Evolutionary conservation across 192 early-diverging fungal species (phyloP), one percentile per base, ranked within the genome.

Genomic region (Coemansia sp.): DNA sequence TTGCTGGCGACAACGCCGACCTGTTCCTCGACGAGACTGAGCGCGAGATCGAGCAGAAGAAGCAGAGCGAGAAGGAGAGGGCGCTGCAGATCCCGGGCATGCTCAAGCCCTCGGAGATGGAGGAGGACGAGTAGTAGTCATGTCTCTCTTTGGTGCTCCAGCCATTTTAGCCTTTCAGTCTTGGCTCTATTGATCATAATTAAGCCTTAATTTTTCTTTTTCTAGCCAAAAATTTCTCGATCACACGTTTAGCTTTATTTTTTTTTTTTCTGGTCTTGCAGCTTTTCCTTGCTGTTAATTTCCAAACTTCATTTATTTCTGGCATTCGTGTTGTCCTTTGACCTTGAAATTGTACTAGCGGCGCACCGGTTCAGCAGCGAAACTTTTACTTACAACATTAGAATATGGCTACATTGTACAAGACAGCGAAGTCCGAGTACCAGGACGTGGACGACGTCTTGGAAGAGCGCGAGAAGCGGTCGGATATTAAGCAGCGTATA

Each of bases 1-100:
- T 98, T 87, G 87, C 92, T 12, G 94, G 91, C 23, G 94, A 92
- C 57, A 92, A 93, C 64, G 89, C 87, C 65, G 91, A 91, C 38
- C 75, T 98, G 55, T 98, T 87, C 74, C 82, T 95, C 72, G 94
- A 95, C 63, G 96, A 98, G 74, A 87, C 92, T 64, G 97, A 99
- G 84, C 87, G 86, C 31, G 94, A 94, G 67, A 80, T 89, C 15
- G 90, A 92, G 68, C 69, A 68, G 55, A 93, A 90, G 82, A 88
- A 89, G 80, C 88, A 93, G 84, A 73, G 73, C 73, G 95, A 96
- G 34, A 84, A 90, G 74, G 93, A 94, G 68, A 86, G 88, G 63
- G 94, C 94, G 14, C 75, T 93, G 64, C 84, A 86, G 72, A 91
- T 99, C 82, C 97, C 97, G 5, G 97, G 97, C 55, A 93, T 99